Conservation (phyloP, 768 basidiomycete genomes). For the Termitomyces sp. region DNA sequence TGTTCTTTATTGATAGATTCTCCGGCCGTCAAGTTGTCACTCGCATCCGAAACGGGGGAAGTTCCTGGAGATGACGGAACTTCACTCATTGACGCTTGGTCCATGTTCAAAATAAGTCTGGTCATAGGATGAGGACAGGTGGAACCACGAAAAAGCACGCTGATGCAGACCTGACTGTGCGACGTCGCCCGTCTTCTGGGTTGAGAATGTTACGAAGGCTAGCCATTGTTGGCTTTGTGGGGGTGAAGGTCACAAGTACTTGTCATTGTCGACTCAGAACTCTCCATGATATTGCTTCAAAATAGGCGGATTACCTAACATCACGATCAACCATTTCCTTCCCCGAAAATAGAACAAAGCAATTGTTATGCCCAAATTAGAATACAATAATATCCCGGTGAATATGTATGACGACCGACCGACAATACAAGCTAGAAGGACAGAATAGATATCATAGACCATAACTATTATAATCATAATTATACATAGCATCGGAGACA, state of each 20-base stretch:
- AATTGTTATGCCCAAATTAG: conserved; percentile 8
- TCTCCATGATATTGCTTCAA: neutral
- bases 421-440: too few relatives aligned
- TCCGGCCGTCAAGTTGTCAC: conserved; percentile 25
- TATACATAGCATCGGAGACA: conserved; percentile 12
- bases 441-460: conserved; percentile 8
- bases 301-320: conserved; percentile 18
- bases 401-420: too few relatives aligned
- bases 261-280: conserved; percentile 18
- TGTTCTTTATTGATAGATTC: conserved; percentile 31
- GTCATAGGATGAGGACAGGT: conserved; percentile 11
- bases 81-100: conserved; percentile 24
- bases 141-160: conserved; percentile 10
- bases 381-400: conserved; percentile 4
- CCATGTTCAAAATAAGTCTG: conserved; percentile 25
- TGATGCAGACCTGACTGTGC: conserved; percentile 37
- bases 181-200: conserved; percentile 40
- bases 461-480: conserved; percentile 17
- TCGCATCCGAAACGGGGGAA: conserved; percentile 30
- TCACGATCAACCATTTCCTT: conserved; percentile 14
- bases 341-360: conserved; percentile 10
- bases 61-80: conserved; percentile 24
- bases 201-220: conserved; percentile 55
- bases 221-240: conserved; percentile 38
- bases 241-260: conserved; percentile 22